phyloP scores from a whole-genome alignment of 306 rosid species.

The Dalbergia cultrata region DNA sequence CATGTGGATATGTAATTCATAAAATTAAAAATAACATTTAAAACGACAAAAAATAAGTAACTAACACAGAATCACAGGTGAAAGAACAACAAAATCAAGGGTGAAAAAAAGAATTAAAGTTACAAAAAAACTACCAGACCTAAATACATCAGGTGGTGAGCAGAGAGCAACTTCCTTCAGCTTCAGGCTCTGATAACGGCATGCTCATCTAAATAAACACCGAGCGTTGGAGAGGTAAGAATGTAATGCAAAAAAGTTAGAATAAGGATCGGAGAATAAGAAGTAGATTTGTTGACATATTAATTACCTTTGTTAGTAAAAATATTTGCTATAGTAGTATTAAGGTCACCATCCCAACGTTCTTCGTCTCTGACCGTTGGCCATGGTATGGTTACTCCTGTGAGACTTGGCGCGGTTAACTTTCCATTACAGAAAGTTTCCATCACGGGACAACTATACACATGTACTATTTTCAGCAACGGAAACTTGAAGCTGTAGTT shows the following conservation, averaged over 20 bases:
- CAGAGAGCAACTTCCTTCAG: no score
- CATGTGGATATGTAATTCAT: no score
- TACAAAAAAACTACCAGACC: not conserved
- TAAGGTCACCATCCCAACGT: conserved; percentile 38
- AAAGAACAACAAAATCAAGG: no score
- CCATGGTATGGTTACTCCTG: not conserved
- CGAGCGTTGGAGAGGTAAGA: not conserved
- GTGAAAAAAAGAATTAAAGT: not conserved
- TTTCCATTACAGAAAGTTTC: not conserved
- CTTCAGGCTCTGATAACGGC: not conserved
- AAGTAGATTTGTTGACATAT: not conserved
- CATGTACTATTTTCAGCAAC: not conserved
- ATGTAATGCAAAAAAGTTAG: not conserved
- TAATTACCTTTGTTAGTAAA: conserved; percentile 1
- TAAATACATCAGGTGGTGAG: no score
- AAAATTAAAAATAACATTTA: no score
- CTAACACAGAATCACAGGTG: no score
- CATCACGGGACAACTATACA: not conserved
- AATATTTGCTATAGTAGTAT: not conserved
- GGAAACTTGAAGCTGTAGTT: conserved; percentile 3
- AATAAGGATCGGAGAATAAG: not conserved
- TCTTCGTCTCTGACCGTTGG: no score
- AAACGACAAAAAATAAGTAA: no score
- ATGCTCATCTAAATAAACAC: not conserved
- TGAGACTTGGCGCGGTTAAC: not conserved